A percentile compares a stretch with the other conserved stretches of the same genome.
phyloP scores from a whole-genome alignment of 2,329 filamentous ascomycete species.

The Hypoxylon sp. region DNA sequence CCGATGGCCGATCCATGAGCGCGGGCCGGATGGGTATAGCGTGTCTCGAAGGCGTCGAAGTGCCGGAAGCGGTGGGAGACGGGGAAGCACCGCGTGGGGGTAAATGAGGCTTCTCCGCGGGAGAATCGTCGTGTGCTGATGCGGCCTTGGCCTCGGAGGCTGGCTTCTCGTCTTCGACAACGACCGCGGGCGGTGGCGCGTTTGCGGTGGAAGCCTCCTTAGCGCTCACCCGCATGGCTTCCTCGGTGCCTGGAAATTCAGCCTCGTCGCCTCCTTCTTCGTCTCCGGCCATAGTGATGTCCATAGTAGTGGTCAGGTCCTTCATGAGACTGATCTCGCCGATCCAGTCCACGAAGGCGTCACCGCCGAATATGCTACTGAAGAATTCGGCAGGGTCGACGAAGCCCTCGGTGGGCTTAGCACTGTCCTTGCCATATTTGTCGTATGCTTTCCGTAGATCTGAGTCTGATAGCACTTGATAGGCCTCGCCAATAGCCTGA shows the following conservation, averaged over 20 bases:
- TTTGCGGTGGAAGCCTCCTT: slow-evolving; percentile 54
- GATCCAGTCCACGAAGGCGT: slow-evolving; percentile 96
- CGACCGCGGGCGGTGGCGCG: slow-evolving; percentile 43
- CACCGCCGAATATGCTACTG: slow-evolving; percentile 96
- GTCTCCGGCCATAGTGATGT: slow-evolving; percentile 88
- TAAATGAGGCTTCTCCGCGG: slow-evolving; percentile 49
- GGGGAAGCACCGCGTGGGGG: slow-evolving; percentile 58
- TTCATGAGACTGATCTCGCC: slow-evolving; percentile 99
- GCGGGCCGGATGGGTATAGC: slow-evolving; percentile 84
- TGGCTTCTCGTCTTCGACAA: slow-evolving; percentile 52
- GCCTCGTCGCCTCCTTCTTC: slow-evolving; percentile 69
- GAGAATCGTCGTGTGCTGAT: slow-evolving; percentile 30
- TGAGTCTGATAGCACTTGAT: slow-evolving; percentile 86
- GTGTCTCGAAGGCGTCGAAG: slow-evolving; percentile 59
- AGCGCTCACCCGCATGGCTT: slow-evolving; percentile 69
- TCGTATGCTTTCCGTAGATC: slow-evolving; percentile 94
- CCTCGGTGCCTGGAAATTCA: slow-evolving; percentile 71
- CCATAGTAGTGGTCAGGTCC: slow-evolving; percentile 97
- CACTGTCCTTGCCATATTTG: slow-evolving; percentile 95
- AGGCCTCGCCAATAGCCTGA: slow-evolving; percentile 84
- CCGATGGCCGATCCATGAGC: slow-evolving; percentile 85
- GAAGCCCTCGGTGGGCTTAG: slow-evolving; percentile 91
- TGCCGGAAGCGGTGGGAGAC: slow-evolving; percentile 53
- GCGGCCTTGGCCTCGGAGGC: slow-evolving; percentile 50
- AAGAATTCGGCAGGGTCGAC: slow-evolving; percentile 98